Evolutionary conservation across 1,284 basidiomycete species (phyloP).

Genomic region (Cystobasidium pallidum): DNA sequence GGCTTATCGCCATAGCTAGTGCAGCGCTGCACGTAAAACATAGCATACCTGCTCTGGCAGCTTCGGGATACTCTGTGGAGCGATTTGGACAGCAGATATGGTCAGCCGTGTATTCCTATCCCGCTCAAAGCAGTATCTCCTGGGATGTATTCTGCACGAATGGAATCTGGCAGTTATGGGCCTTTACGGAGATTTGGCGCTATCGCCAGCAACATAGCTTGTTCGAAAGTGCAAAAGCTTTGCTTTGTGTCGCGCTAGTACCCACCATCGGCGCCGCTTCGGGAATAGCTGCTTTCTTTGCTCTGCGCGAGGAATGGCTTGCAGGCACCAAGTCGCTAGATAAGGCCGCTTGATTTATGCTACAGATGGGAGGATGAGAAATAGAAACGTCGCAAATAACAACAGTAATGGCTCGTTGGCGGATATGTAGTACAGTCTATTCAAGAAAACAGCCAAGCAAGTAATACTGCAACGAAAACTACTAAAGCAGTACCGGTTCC

Average conservation of each 20-base stretch:
- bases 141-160: conserved; percentile 41
- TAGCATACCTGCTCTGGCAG: conserved; percentile 5
- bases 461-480: conserved; percentile 8
- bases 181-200: conserved; percentile 28
- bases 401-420: no score
- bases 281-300: conserved; percentile 28
- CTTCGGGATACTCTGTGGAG: not conserved
- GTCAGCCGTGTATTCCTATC: conserved; percentile 26
- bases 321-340: not conserved
- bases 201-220: not conserved
- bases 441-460: conserved; percentile 29
- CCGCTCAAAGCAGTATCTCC: conserved; percentile 42
- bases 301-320: conserved; percentile 30
- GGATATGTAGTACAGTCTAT: no score
- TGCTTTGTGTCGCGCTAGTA: conserved; percentile 8
- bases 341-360: conserved; percentile 4
- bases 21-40: conserved; percentile 18
- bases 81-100: conserved; percentile 10
- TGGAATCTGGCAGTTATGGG: conserved; percentile 39
- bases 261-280: conserved; percentile 29
- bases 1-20: conserved; percentile 3
- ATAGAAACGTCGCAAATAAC: not conserved
- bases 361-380: no score
- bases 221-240: conserved; percentile 3
- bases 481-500: conserved; percentile 13